Base-by-base conservation (phyloP, 2,329 filamentous ascomycete genomes). In the Cercospora sp. region DNA sequence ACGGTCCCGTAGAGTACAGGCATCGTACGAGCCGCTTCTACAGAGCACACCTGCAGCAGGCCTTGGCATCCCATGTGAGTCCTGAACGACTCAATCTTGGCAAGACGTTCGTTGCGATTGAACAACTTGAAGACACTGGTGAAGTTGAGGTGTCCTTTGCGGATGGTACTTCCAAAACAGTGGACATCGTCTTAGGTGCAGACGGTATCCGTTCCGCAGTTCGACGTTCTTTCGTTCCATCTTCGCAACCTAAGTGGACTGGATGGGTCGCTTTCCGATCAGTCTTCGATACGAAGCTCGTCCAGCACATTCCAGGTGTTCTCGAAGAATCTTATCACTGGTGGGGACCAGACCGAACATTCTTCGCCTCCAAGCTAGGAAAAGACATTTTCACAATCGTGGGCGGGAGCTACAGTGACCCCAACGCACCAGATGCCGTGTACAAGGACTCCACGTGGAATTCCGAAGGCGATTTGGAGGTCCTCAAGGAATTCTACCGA, bases 131-230 rank as follows among this genome's bases (percentile, higher is more conserved):
- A 3, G 59, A 60, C 3, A 60, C 55, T n/a, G 45, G 74, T 16
- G 67, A 72, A 12, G 70, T 79, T 6, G 63, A 65, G 3, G 65
- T 80, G 48, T 64, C 66, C 5, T 80, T 80, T 64, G 57, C 72
- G 23, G 78, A 80, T 67, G 76, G 75, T 5, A 72, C 74, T 6
- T 70, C 57, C n/a, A 69, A 67, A 10, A 72, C 55, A 3, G 75
- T 75, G 31, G 78, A 80, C 67, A 63, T 80, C 18, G 62, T 80
- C 0, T 39, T 81, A 3, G 79, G 78, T 23, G 76, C 79, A 39
- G 79, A 81, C 72, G 78, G 79, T 1, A 75, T 80, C n/a, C 72
- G 73, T n/a, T 80, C 78, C n/a, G 76, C 77, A 62, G 64, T 78
- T 62, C 69, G 69, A 55, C 67, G 68, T 7, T 70, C 53, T 18